These are phyloP conservation scores for Diplosphaera chodatii DNA, from an alignment of 139 green algal genomes.

Conservation along the genomic window DNA sequence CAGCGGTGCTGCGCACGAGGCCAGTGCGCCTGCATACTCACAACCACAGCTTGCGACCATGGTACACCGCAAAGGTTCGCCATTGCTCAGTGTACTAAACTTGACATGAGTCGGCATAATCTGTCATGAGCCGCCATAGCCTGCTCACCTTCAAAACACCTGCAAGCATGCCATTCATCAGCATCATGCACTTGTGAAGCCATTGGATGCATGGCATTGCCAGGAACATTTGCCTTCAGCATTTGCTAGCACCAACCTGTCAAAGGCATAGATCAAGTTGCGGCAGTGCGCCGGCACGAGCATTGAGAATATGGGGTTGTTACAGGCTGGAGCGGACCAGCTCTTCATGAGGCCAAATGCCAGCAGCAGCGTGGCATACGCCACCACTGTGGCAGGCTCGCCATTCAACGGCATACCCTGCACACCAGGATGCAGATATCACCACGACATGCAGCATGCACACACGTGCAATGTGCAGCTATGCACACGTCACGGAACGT, in stretches of 20 bases:
- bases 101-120: too few species aligned
- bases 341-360: constrained; percentile 38
- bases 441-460: too few species aligned
- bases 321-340: constrained; percentile 48
- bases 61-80: too few species aligned
- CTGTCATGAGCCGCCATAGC: too few species aligned
- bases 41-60: too few species aligned
- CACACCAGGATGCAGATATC: background rate
- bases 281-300: constrained; percentile 60
- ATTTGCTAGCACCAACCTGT: too few species aligned
- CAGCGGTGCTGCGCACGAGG: constrained; percentile 42
- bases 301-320: constrained; percentile 72
- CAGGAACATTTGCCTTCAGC: too few species aligned
- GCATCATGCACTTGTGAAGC: too few species aligned
- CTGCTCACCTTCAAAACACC: constrained; percentile 20
- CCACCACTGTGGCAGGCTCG: background rate
- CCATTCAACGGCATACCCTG: constrained; percentile 13
- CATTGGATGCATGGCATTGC: too few species aligned
- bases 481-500: too few species aligned
- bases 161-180: background rate
- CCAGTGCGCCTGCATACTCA: constrained; percentile 22
- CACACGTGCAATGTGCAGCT: too few species aligned
- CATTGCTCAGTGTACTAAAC: too few species aligned
- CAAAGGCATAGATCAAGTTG: constrained; percentile 76
- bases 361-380: constrained; percentile 23